These are phyloP conservation scores for Rutidosis leptorrhynchoides DNA, from an alignment of 129 eudicot genomes.

Conservation along the genomic window DNA sequence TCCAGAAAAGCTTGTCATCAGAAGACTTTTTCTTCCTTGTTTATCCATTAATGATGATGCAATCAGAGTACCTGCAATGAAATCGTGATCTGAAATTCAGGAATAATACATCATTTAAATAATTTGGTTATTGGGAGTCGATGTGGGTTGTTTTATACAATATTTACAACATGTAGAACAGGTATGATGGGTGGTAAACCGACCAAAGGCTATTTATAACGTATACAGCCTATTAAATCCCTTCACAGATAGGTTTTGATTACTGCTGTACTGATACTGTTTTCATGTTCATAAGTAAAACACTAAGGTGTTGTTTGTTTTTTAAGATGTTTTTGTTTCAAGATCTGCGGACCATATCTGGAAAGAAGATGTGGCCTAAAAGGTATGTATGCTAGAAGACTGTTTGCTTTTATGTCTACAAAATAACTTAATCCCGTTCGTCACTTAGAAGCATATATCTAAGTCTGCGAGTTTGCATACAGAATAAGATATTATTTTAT, in stretches of 20 bases:
- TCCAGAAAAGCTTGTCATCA: constrained; percentile 76
- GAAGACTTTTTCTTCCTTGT: constrained; percentile 89
- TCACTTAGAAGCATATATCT: no score
- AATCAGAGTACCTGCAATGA: constrained; percentile 57
- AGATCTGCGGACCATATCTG: no score
- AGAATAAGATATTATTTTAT: no score
- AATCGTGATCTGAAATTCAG: not conserved
- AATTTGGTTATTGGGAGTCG: not conserved
- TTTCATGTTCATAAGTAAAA: not conserved
- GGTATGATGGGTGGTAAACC: not conserved
- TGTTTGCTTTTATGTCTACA: no score
- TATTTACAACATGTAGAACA: not conserved
- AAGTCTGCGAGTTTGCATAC: no score
- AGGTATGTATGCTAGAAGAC: no score
- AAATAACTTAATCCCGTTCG: no score
- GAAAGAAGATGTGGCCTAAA: no score
- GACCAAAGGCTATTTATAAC: not conserved
- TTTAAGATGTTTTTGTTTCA: no score
- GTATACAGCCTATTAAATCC: not conserved
- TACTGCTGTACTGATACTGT: not conserved
- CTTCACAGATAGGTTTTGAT: not conserved
- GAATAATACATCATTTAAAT: not conserved
- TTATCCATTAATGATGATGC: constrained; percentile 92
- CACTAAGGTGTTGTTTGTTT: no score
- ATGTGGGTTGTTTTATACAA: not conserved